phyloP scores from a whole-genome alignment of 345 rosid genomes.

The Euphorbia peplus region DNA sequence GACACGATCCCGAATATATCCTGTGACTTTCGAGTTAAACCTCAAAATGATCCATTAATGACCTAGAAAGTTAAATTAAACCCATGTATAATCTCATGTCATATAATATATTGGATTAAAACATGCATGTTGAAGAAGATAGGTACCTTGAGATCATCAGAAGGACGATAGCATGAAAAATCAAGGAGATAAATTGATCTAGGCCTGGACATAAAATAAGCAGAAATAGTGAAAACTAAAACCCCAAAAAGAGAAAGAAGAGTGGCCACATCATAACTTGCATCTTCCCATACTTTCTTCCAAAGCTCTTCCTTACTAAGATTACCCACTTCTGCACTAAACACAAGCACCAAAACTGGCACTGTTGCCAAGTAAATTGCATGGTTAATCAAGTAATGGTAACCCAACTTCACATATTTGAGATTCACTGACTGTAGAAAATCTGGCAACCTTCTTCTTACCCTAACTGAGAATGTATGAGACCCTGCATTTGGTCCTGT shows the following conservation, averaged over 20 bases:
- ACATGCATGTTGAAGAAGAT: neutral
- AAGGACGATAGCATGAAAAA: conserved; percentile 75
- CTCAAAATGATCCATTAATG: too few relatives aligned
- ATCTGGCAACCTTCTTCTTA: conserved; percentile 84
- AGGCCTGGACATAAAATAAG: conserved; percentile 82
- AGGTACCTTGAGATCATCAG: conserved; percentile 73
- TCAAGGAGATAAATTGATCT: conserved; percentile 80
- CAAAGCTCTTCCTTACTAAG: conserved; percentile 81
- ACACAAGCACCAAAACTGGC: conserved; percentile 69
- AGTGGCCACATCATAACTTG: conserved; percentile 69
- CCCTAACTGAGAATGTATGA: conserved; percentile 80
- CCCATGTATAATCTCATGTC: too few relatives aligned
- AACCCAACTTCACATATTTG: conserved; percentile 91
- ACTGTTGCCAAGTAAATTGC: conserved; percentile 89
- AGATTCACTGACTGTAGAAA: conserved; percentile 93
- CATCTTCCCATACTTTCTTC: conserved; percentile 78
- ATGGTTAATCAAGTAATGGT: conserved; percentile 90
- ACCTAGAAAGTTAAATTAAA: too few relatives aligned
- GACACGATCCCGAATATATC: too few relatives aligned
- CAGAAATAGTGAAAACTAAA: conserved; percentile 64
- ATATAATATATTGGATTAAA: too few relatives aligned
- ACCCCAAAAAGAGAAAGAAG: conserved; percentile 59
- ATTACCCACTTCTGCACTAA: conserved; percentile 85
- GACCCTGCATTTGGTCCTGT: conserved; percentile 92
- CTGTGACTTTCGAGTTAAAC: too few relatives aligned